Evolutionary conservation across 2,329 filamentous ascomycete genomes (phyloP).

Genomic region (Diplocarpon mali): DNA sequence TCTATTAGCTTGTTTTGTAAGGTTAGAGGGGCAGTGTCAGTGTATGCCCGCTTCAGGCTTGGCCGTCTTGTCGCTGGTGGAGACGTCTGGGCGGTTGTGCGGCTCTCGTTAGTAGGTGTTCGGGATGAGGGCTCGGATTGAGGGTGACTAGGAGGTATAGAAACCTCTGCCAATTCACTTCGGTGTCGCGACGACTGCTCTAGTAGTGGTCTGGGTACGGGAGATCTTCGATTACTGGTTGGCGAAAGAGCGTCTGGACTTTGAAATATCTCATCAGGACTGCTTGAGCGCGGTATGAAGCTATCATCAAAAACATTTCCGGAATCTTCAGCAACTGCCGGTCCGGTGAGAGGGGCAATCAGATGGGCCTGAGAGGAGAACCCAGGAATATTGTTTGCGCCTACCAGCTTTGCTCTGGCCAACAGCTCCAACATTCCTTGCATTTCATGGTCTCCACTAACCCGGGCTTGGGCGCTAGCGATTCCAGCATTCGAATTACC

Average conservation of each 20-base stretch:
- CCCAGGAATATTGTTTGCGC: constrained; percentile 48
- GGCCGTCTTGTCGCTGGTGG: constrained; percentile 49
- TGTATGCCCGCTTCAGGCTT: constrained; percentile 76
- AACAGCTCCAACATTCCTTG: constrained; percentile 87
- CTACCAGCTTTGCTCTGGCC: constrained; percentile 68
- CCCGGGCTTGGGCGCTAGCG: constrained; percentile 71
- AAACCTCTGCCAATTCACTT: constrained; percentile 14
- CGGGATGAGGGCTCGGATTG: constrained; percentile 40
- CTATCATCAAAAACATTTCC: constrained; percentile 79
- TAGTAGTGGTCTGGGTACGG: constrained; percentile 3
- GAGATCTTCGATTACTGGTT: constrained; percentile 12
- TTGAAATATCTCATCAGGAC: constrained; percentile 37
- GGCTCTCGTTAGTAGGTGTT: constrained; percentile 45
- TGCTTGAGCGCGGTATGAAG: constrained; percentile 49
- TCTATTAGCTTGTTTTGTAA: constrained; percentile 79
- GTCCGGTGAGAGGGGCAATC: constrained; percentile 66
- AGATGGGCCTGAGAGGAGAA: constrained; percentile 35
- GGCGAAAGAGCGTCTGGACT: constrained; percentile 19
- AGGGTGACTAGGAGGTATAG: constrained; percentile 15
- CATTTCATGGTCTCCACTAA: constrained; percentile 72
- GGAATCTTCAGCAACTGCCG: constrained; percentile 53
- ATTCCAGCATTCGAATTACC: constrained; percentile 59
- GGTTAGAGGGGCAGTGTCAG: constrained; percentile 64
- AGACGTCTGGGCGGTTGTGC: constrained; percentile 39
- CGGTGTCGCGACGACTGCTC: constrained; percentile 13